Evolutionary conservation across 371 early-diverging fungal species (phyloP).

Genomic region (Rhizopus arrhizus): DNA sequence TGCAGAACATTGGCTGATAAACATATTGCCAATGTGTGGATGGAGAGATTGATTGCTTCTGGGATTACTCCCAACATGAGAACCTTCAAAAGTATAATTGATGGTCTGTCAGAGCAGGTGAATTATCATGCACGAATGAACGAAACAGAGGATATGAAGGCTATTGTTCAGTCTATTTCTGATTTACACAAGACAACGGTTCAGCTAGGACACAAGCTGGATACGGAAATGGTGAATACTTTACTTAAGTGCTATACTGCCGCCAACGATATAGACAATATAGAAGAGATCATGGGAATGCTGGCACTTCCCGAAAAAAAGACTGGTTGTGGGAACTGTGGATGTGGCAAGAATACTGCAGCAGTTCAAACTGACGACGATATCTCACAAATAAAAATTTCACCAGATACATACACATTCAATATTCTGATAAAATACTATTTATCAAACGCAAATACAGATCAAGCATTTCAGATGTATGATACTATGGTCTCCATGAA

Average conservation of each 20-base stretch:
- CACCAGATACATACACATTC: slow-evolving; percentile 32
- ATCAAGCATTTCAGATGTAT: slow-evolving; percentile 33
- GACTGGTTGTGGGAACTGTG: slow-evolving; percentile 24
- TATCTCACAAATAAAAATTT: slow-evolving; percentile 9
- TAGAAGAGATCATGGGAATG: slow-evolving; percentile 27
- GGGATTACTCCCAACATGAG: slow-evolving; percentile 24
- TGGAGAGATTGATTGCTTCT: slow-evolving; percentile 31
- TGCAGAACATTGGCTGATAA: slow-evolving; percentile 18
- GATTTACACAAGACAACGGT: slow-evolving; percentile 22
- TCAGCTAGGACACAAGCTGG: slow-evolving; percentile 22
- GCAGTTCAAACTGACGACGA: neutral
- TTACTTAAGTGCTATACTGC: slow-evolving; percentile 28
- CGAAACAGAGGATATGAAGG: slow-evolving; percentile 17
- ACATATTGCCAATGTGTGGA: slow-evolving; percentile 25
- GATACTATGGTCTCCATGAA: slow-evolving; percentile 29
- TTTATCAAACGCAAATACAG: slow-evolving; percentile 15
- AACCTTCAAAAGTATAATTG: slow-evolving; percentile 30
- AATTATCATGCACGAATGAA: slow-evolving; percentile 17
- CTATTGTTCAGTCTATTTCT: slow-evolving; percentile 17
- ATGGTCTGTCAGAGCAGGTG: slow-evolving; percentile 29
- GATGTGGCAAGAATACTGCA: slow-evolving; percentile 9
- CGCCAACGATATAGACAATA: slow-evolving; percentile 24
- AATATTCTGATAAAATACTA: slow-evolving; percentile 32
- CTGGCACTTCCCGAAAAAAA: slow-evolving; percentile 21
- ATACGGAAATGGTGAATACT: slow-evolving; percentile 22